A percentile compares a stretch with the other conserved stretches of the same genome.
Evolutionary conservation across 2,329 filamentous ascomycete species (phyloP).

Genomic region (Beauveria pseudobassiana): DNA sequence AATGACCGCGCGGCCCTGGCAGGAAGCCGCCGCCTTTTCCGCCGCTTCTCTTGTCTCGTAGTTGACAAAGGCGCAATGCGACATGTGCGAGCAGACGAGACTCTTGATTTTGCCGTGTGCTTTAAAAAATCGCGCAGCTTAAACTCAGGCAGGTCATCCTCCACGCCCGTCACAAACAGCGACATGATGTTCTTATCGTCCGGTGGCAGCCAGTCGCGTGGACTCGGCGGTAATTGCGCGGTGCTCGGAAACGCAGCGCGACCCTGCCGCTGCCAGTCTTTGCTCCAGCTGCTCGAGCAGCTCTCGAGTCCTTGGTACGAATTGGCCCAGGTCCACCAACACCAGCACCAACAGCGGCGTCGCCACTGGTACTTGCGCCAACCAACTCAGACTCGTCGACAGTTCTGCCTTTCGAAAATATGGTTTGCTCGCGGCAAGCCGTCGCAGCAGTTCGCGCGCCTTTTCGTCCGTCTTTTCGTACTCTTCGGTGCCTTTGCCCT

Average conservation of each 20-base stretch:
- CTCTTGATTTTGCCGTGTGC: constrained; percentile 85
- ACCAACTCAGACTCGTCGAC: constrained; percentile 50
- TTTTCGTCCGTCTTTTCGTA: constrained; percentile 98
- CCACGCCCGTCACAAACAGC: constrained; percentile 88
- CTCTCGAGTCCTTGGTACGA: constrained; percentile 60
- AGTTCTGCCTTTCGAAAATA: constrained; percentile 81
- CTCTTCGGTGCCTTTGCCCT: constrained; percentile 77
- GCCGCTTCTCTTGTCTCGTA: constrained; percentile 78
- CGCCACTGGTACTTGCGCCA: constrained; percentile 33
- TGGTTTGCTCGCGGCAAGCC: constrained; percentile 85
- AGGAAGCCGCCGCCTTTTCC: constrained; percentile 75
- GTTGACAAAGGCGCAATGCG: constrained; percentile 95
- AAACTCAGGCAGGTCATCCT: constrained; percentile 91
- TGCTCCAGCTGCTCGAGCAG: constrained; percentile 42
- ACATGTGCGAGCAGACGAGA: constrained; percentile 91
- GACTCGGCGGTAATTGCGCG: constrained; percentile 69
- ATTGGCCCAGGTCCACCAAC: constrained; percentile 66
- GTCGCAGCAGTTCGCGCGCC: constrained; percentile 75
- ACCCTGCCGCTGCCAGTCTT: constrained; percentile 34
- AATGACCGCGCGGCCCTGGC: constrained; percentile 82
- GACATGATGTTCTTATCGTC: constrained; percentile 81
- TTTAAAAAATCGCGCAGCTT: constrained; percentile 87
- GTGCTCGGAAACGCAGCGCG: constrained; percentile 59
- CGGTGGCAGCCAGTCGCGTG: constrained; percentile 80
- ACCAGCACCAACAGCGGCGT: constrained; percentile 46